Base-by-base conservation (phyloP, 1,139 yeast species). In the Nakaseomyces uthaithaninus region DNA sequence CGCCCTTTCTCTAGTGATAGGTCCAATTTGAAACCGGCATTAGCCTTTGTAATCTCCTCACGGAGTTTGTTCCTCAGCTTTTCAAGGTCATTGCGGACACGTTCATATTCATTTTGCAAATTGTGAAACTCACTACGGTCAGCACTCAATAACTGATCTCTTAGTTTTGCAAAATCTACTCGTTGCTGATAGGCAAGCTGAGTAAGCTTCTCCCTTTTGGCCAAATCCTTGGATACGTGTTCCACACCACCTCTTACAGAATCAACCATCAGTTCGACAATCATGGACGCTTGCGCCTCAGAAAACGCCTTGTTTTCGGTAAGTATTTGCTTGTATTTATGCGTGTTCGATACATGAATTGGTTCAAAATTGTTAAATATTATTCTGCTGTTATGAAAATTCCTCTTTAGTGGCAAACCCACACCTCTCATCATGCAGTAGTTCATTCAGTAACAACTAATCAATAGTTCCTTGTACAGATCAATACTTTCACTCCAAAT, bases 1-100 rank as follows among this genome's bases (percentile, higher is more conserved):
- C 98, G 71, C 19, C 97, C 98, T 65, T 89, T 91, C 59, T 91
- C 98, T 51, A 91, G 68, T 52, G 89, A 89, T 54, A 91, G 68
- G 62, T 91, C 98, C 45, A 91, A 69, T 47, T 95, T 70, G 28
- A 91, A 96, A 38, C 91, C 83, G 3, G 96, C 94, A 56, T 84
- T 83, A 41, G 86, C 80, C 61, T 85, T 87, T 37, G 94, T 84
- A 43, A 91, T 86, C 53, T 91, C 96, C 60, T 91, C 97, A 59
- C 84, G 80, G 52, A 91, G 73, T 52, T 82, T 72, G 48, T 85
- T 89, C 53, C 89, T 76, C 57, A 87, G 68, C 58, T 85, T 87
- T 52, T 94, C 95, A 45, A 91, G 68, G 57, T 89, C 95, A 25
- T 87, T 80, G 40, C 83, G 72, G 30, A 91, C 68, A 39, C 87